Evolutionary conservation across 2,329 filamentous ascomycete species (phyloP), one percentile per base, ranked within the genome.

Genomic region (Calonectria naviculata): DNA sequence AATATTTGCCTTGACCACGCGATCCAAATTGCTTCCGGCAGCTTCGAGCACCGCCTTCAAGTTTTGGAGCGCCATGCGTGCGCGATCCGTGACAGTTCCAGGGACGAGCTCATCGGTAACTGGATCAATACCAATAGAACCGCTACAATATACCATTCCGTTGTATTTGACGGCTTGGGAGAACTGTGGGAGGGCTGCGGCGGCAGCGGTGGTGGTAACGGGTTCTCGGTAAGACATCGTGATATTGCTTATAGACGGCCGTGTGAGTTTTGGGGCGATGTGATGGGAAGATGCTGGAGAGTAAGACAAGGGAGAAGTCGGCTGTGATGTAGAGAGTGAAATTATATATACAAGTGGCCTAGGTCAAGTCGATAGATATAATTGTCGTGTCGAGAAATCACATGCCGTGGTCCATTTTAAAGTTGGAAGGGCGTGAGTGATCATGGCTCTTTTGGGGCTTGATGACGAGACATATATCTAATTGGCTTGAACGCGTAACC

Each of bases 141-240:
- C 92, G 2, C 90, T 92, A 84, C 91, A 93, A 83, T 92, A 93
- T 28, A 93, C 89, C 79, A 92, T 89, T 76, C 91, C 91, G 76
- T 91, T 90, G 80, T 87, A 87, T 74, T 90, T 85, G 76, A 92
- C 85, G 44, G 89, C 90, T 77, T 92, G 88, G 1, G 87, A 89
- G 80, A 90, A 88, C 76, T 90, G 87, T 0, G 88, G 87, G 42
- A 89, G 80, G 86, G 89, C 74, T 0, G 73, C 38, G 1, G 73
- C 74, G 12, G 75, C 75, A 0, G 69, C 61, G 10, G 29, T 47
- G 5, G 61, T 64, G 19, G 29, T 26, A 17, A 64, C 61, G 28
- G 61, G 34, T 19, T 58, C 52, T 13, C 52, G 52, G 52, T 38
- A 58, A 17, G 52, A 58, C 52, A 58, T 58, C 12, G 21, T 26